Conservation (phyloP, 352 stramenopile genomes). For the Saprolegnia diclina region DNA sequence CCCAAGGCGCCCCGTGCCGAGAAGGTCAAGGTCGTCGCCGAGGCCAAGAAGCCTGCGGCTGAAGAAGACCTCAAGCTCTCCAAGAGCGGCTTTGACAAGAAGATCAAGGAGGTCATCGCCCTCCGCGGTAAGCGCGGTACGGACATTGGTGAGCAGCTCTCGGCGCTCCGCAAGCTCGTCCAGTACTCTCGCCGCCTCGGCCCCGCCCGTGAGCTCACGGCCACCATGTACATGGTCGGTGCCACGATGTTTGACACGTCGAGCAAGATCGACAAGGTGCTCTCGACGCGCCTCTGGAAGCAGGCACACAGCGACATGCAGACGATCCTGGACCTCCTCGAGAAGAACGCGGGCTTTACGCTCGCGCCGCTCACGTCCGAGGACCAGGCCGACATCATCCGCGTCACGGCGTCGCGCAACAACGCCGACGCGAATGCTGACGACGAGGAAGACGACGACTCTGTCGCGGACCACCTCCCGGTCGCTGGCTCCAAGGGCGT, state of each 20-base stretch:
- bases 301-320: conserved; percentile 54
- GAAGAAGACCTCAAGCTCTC: conserved; percentile 82
- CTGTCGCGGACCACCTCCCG: conserved; percentile 71
- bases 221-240: conserved; percentile 76
- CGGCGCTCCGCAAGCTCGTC: conserved; percentile 63
- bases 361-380: conserved; percentile 67
- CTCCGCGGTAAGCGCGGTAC: conserved; percentile 79
- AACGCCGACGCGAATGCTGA: conserved; percentile 48
- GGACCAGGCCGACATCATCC: conserved; percentile 80
- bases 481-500: conserved; percentile 61
- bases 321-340: conserved; percentile 63
- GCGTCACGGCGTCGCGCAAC: conserved; percentile 58
- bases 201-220: conserved; percentile 65
- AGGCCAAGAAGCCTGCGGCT: conserved; percentile 46
- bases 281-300: conserved; percentile 75
- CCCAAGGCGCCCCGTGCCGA: conserved; percentile 46
- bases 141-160: conserved; percentile 66
- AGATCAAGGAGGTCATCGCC: conserved; percentile 79
- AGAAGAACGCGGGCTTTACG: conserved; percentile 78
- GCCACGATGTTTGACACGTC: conserved; percentile 78
- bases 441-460: conserved; percentile 80
- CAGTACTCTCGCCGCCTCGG: conserved; percentile 74
- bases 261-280: conserved; percentile 81
- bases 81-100: conserved; percentile 68
- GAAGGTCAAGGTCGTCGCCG: conserved; percentile 43